phyloP scores from a whole-genome alignment of 495 filamentous ascomycete genomes.

The Aspergillus homomorphus region DNA sequence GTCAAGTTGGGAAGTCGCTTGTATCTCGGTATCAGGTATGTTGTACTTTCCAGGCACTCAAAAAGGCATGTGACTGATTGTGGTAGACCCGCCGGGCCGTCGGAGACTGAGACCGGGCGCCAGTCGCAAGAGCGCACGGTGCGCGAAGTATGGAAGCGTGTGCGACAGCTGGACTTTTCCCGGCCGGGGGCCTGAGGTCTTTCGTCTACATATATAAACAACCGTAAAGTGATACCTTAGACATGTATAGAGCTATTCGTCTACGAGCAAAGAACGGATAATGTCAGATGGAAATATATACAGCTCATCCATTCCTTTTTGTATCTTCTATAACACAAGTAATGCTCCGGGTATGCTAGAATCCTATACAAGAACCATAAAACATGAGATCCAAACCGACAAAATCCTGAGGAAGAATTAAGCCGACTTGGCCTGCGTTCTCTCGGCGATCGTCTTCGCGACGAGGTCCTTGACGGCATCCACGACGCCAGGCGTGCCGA shows the following conservation, averaged over 20 bases:
- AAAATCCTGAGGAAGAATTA: conserved; percentile 1
- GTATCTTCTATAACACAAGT: conserved; percentile 20
- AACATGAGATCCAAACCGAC: conserved; percentile 13
- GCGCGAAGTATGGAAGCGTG: conserved; percentile 65
- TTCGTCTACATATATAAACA: neutral
- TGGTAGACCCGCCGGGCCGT: conserved; percentile 57
- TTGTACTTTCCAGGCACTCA: neutral
- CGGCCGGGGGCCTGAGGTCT: conserved; percentile 48
- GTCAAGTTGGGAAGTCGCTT: conserved; percentile 58
- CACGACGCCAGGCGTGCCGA: conserved; percentile 51
- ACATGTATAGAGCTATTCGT: conserved; percentile 15
- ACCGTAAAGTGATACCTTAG: neutral
- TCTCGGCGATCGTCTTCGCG: conserved; percentile 36
- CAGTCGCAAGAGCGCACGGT: conserved; percentile 63
- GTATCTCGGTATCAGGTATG: conserved; percentile 62
- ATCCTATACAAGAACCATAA: conserved; percentile 29
- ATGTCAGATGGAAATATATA: conserved; percentile 8
- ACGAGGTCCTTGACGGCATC: conserved; percentile 51
- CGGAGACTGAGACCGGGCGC: conserved; percentile 55
- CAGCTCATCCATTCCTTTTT: conserved; percentile 6
- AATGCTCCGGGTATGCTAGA: conserved; percentile 26
- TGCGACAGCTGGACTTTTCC: conserved; percentile 56
- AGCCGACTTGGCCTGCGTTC: conserved; percentile 29
- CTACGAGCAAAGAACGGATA: neutral
- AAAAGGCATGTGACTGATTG: neutral